A percentile compares a stretch with the other conserved stretches of the same genome.
These are phyloP conservation scores for Hansenula lynferdii DNA, from an alignment of 1,139 yeast genomes.

Conservation along the genomic window DNA sequence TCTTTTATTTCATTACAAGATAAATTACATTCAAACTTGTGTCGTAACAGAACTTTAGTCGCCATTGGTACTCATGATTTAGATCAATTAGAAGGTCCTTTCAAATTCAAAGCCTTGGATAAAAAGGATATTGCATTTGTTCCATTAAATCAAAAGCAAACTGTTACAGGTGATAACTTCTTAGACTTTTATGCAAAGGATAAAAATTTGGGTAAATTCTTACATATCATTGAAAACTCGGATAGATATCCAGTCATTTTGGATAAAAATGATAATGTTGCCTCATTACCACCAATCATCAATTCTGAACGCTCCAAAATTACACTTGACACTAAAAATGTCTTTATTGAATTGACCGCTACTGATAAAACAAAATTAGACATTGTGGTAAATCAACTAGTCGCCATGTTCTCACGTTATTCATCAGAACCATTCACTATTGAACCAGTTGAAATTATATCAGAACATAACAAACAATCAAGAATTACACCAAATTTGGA, in stretches of 20 bases:
- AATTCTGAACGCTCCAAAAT: constrained; percentile 91
- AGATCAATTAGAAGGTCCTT: constrained; percentile 78
- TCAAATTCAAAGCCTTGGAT: constrained; percentile 79
- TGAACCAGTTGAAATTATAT: constrained; percentile 84
- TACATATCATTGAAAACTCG: constrained; percentile 82
- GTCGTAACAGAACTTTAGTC: constrained; percentile 95
- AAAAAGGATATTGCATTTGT: constrained; percentile 75
- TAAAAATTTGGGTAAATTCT: constrained; percentile 82
- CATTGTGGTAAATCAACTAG: constrained; percentile 84
- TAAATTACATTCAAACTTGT: constrained; percentile 89
- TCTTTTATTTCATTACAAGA: constrained; percentile 96
- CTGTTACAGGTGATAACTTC: constrained; percentile 70
- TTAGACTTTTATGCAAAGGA: constrained; percentile 91
- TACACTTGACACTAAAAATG: constrained; percentile 75
- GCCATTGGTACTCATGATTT: constrained; percentile 98
- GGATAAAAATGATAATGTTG: constrained; percentile 72
- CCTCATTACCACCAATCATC: constrained; percentile 96
- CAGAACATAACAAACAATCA: constrained; percentile 76
- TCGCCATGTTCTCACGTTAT: constrained; percentile 94
- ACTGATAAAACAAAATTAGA: constrained; percentile 93
- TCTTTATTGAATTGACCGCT: constrained; percentile 92
- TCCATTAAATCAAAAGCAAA: constrained; percentile 83
- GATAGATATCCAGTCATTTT: constrained; percentile 90
- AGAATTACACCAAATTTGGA: constrained; percentile 71
- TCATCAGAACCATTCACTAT: constrained; percentile 71